Evolutionary conservation across 257 asterid genomes (phyloP), one percentile per base, ranked within the genome.

Genomic region (Solanum chiquidenum): DNA sequence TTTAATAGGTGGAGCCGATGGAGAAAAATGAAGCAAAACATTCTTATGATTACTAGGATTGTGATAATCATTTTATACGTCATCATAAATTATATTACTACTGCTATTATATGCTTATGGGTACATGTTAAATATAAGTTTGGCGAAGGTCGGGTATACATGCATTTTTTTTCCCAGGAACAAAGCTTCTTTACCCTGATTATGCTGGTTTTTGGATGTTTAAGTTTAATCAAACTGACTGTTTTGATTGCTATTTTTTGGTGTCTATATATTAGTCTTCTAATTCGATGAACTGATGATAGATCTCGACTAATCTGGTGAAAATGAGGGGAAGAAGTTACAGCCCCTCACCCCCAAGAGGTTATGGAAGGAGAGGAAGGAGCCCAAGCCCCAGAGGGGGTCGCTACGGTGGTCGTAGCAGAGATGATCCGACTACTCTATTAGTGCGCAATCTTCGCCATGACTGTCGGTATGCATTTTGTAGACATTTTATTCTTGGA

Each of bases 371-470:
- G 90, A 92, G 99, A 90, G 98, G 95, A 86, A 90, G 98, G 87
- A 95, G 98, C 87, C 98, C 98, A 27, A 90, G 91, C 92, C 95
- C 80, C 58, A 93, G 91, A 90, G 95, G 96, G 89, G 95, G 96
- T 23, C 93, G 94, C 46, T 86, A 92, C 46, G 85, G 68, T 73
- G 93, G 97, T 58, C 91, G 91, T 86, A 86, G 86, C 86, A 90
- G 93, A 83, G 98, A 94, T 90, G 97, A 94, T 44, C 98, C 98
- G 0, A 95, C 98, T 29, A 95, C 98, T 86, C 97, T 97, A 21
- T 91, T 97, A 74, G 99, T 97, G 60, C 98, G 98, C 74, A 97
- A 97, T 87, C 98, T 95, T 87, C 98, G 98, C 80, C 98, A 90
- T 86, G 99, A 97, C 89, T 95, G 98, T 89, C 93, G 99, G 98